Conservation (phyloP, 1,284 basidiomycete genomes). For the Mycena citricolor region DNA sequence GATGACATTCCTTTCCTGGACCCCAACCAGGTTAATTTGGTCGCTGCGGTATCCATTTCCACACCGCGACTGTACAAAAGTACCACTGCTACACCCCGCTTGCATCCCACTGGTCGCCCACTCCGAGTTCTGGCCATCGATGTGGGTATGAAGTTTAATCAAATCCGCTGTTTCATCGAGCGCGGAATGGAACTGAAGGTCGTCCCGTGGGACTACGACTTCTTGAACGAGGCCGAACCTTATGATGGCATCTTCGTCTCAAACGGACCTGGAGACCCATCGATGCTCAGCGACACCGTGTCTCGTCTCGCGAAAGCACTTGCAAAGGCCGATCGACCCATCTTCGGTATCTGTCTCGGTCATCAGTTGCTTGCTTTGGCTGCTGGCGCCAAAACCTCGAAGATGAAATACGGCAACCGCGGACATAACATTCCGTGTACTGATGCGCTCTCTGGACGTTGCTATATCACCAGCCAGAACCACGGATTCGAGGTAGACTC, state of each 20-base stretch:
- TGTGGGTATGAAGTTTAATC: constrained; percentile 99
- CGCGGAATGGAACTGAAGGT: constrained; percentile 97
- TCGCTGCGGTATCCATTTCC: constrained; percentile 82
- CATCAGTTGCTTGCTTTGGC: constrained; percentile 97
- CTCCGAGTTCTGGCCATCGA: constrained; percentile 91
- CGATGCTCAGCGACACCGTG: constrained; percentile 79
- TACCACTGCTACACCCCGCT: constrained; percentile 53
- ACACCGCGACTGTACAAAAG: constrained; percentile 69
- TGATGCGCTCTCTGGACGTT: constrained; percentile 89
- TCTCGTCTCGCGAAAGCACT: constrained; percentile 73
- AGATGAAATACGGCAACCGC: constrained; percentile 99
- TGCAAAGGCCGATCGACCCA: constrained; percentile 74
- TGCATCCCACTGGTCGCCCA: constrained; percentile 80
- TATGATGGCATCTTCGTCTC: constrained; percentile 97
- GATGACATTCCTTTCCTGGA: constrained; percentile 83
- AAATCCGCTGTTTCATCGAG: constrained; percentile 94
- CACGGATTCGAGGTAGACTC: constrained; percentile 97
- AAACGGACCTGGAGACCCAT: constrained; percentile 97
- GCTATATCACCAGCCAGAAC: constrained; percentile 99
- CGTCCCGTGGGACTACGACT: constrained; percentile 97
- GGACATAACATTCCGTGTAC: constrained; percentile 99
- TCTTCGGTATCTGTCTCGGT: constrained; percentile 99
- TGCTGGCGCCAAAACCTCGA: constrained; percentile 90
- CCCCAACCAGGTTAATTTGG: constrained; percentile 90
- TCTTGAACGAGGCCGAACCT: constrained; percentile 71